Conservation (phyloP, 805 yeast species). For the Candida coquimbonensis region DNA sequence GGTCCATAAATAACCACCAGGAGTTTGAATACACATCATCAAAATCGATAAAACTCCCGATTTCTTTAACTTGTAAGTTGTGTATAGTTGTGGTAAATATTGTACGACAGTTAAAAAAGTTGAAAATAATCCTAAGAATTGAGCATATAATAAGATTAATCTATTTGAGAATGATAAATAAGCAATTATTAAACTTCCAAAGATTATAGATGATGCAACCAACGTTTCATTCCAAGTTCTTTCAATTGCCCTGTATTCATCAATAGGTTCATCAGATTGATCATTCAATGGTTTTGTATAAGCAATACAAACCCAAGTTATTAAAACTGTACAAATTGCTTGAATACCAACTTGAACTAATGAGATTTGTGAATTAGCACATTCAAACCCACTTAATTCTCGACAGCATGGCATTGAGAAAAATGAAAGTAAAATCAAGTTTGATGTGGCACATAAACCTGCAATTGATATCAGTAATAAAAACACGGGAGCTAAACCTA, state of each 20-base stretch:
- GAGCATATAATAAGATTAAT: conserved; percentile 38
- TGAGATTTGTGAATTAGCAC: conserved; percentile 59
- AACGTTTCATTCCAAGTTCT: conserved; percentile 35
- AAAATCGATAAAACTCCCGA: conserved; percentile 74
- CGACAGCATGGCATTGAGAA: conserved; percentile 59
- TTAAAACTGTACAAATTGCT: conserved; percentile 49
- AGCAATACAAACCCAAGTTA: conserved; percentile 47
- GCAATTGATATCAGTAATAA: conserved; percentile 65
- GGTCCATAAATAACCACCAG: conserved; percentile 82
- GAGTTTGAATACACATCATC: conserved; percentile 84
- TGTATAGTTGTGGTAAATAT: conserved; percentile 71
- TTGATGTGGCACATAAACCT: conserved; percentile 60
- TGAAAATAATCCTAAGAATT: conserved; percentile 56
- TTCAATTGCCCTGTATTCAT: conserved; percentile 36
- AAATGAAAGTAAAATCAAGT: conserved; percentile 54
- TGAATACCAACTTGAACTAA: conserved; percentile 62
- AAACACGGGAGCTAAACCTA: conserved; percentile 72
- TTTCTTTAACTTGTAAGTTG: conserved; percentile 62
- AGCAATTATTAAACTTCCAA: conserved; percentile 28
- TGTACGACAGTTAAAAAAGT: conserved; percentile 60
- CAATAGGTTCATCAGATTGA: conserved; percentile 29
- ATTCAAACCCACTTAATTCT: conserved; percentile 42
- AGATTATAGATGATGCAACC: conserved; percentile 27
- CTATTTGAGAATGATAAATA: conserved; percentile 17
- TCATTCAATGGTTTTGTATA: conserved; percentile 26